A percentile compares a stretch with the other conserved stretches of the same genome.
These are phyloP conservation scores for Cucurbita ficifolia DNA, from an alignment of 306 rosid genomes.

Conservation along the genomic window DNA sequence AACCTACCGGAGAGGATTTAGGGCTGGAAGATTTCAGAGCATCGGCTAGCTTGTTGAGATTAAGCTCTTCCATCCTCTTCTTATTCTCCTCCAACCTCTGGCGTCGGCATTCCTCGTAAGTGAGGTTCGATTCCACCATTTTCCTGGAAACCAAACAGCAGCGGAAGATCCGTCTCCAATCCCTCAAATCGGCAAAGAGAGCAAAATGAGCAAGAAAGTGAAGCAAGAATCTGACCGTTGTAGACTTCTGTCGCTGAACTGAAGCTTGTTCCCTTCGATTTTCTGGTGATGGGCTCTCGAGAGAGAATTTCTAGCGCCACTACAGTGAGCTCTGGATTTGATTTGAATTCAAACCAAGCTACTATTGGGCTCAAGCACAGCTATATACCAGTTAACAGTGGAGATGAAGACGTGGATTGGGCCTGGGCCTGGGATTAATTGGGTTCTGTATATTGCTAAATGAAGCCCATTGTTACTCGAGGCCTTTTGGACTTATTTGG, in stretches of 20 bases:
- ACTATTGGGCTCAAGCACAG: too few species aligned
- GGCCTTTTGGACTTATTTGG: not conserved
- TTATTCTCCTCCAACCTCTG: slow-evolving; percentile 35
- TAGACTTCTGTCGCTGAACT: not conserved
- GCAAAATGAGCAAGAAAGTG: not conserved
- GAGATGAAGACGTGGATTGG: not conserved
- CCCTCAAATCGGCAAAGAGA: not conserved
- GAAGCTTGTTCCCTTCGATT: not conserved
- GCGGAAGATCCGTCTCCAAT: too few species aligned
- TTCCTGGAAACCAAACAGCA: slow-evolving; percentile 8
- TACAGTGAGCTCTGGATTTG: not conserved
- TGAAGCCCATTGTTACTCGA: too few species aligned
- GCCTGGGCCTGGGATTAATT: too few species aligned
- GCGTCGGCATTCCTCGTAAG: slow-evolving; percentile 31
- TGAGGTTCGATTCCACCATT: slow-evolving; percentile 22
- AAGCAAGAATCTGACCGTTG: not conserved
- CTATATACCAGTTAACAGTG: not conserved
- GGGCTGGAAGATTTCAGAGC: slow-evolving; percentile 21
- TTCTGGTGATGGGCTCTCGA: not conserved
- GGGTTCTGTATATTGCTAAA: too few species aligned
- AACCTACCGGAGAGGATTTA: slow-evolving; percentile 24
- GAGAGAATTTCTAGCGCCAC: not conserved
- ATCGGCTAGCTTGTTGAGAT: slow-evolving; percentile 25
- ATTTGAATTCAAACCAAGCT: not conserved
- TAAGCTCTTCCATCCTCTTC: slow-evolving; percentile 41